Evolutionary conservation across 1,139 yeast species (phyloP), one percentile per base, ranked within the genome.

Genomic region (Candida anutae): DNA sequence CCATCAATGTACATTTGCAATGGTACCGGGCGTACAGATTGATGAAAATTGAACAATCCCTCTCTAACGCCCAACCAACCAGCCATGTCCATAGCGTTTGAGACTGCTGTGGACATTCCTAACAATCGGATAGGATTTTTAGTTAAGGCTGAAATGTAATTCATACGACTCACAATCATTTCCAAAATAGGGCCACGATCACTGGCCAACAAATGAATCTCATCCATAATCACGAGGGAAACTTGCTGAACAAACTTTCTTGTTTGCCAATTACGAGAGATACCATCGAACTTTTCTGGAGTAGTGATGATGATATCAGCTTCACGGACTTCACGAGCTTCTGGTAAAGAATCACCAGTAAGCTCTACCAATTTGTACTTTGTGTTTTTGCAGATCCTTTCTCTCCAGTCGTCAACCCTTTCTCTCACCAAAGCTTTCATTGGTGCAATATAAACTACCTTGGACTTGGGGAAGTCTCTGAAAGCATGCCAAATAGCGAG

Each of bases 111-210:
- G 2, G 97, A 87, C 81, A 93, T 75, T 16, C 99, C 99, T 26
- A 93, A 55, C 24, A 93, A 58, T 35, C 99, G 59, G 13, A 88
- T 77, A 1, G 88, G 88, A 30, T 69, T 69, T 32, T 74, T 71
- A 0, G 94, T 85, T 40, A 74, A 80, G 1, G 84, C 70, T 0
- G 93, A 75, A 35, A 88, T 80, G 48, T 82, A 85, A 48, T 90
- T 88, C 95, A 93, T 84, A 58, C 99, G 83, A 59, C 95, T 84
- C 11, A 93, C 99, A 69, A 93, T 90, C 90, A 90, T 90, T 50
- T 93, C 99, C 46, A 93, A 65, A 55, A 90, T 88, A 3, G 98
- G 97, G 39, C 98, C 98, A 56, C 98, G 78, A 48, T 90, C 98
- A 61, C 95, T 83, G 3, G 98, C 98, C 42, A 93, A 71, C 38